A percentile compares a stretch with the other conserved stretches of the same genome.
Conservation (phyloP, 768 basidiomycete genomes). For the Glaciozyma martinii region DNA sequence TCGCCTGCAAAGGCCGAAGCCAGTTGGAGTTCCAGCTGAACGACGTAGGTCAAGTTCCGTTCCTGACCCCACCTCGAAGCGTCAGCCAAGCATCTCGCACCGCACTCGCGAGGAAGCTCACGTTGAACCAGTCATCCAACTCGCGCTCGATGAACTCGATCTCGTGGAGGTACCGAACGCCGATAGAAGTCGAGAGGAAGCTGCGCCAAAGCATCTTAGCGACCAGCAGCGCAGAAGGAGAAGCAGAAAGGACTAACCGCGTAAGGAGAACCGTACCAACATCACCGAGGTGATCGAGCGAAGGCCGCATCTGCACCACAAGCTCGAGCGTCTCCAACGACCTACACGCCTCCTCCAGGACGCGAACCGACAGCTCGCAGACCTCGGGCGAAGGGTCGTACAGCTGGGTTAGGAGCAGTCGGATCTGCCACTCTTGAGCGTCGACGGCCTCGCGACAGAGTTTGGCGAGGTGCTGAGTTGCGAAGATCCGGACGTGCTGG, state of each 20-base stretch:
- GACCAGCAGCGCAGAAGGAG: neutral
- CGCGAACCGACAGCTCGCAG: constrained; percentile 77
- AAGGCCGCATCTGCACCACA: constrained; percentile 90
- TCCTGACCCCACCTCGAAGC: constrained; percentile 50
- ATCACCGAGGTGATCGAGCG: constrained; percentile 88
- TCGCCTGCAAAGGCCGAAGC: constrained; percentile 62
- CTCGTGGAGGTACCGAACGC: constrained; percentile 84
- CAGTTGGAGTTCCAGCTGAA: constrained; percentile 86
- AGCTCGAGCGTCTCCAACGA: constrained; percentile 70
- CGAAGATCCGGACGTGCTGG: constrained; percentile 77
- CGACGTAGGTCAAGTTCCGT: constrained; percentile 84
- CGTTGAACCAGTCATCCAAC: constrained; percentile 94
- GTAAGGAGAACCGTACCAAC: constrained; percentile 79
- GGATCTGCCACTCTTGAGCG: constrained; percentile 77
- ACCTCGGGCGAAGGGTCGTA: constrained; percentile 89
- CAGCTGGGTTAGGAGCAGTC: constrained; percentile 84
- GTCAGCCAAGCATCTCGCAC: neutral
- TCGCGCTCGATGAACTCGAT: constrained; percentile 88
- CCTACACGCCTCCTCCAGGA: constrained; percentile 82
- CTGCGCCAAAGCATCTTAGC: constrained; percentile 41
- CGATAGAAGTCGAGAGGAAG: constrained; percentile 87
- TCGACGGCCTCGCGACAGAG: constrained; percentile 58
- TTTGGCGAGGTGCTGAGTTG: constrained; percentile 75
- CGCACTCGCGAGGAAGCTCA: constrained; percentile 41
- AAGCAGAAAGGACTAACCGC: constrained; percentile 51